phyloP scores from a whole-genome alignment of 371 early-diverging fungal genomes.

The Lichtheimia hyalospora region DNA sequence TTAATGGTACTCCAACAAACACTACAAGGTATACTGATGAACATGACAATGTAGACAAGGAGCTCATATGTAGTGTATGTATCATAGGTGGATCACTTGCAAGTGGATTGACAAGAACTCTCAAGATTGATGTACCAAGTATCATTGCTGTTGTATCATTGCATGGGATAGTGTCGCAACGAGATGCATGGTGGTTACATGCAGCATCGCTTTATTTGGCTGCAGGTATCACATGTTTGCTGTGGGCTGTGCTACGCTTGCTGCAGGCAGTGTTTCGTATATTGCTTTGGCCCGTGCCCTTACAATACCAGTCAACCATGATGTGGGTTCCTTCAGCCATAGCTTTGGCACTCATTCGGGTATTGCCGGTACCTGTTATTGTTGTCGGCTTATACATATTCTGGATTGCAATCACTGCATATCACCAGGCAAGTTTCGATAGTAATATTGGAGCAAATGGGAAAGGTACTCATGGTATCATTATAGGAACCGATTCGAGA shows the following conservation, averaged over 20 bases:
- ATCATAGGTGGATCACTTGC: too few relatives aligned
- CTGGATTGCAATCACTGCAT: neutral
- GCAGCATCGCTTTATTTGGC: conserved; percentile 60
- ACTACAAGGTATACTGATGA: neutral
- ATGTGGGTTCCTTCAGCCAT: neutral
- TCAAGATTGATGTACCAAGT: too few relatives aligned
- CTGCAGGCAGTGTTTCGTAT: neutral
- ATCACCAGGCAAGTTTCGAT: neutral
- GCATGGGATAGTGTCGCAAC: too few relatives aligned
- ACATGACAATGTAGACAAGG: too few relatives aligned
- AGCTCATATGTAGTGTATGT: too few relatives aligned
- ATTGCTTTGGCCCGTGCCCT: neutral
- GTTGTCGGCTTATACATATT: neutral
- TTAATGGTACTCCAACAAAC: neutral
- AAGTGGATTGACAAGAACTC: too few relatives aligned
- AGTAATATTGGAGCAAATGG: too few relatives aligned
- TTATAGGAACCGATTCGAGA: conserved; percentile 2
- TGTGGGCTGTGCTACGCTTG: conserved; percentile 43
- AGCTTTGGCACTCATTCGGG: neutral
- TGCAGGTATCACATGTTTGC: conserved; percentile 55
- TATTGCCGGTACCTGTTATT: conserved; percentile 1
- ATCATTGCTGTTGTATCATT: too few relatives aligned
- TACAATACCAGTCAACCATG: too few relatives aligned
- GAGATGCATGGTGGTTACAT: conserved; percentile 44
- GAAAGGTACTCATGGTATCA: too few relatives aligned